phyloP scores from a whole-genome alignment of 2,329 filamentous ascomycete species.

The Aspergillus tanneri region DNA sequence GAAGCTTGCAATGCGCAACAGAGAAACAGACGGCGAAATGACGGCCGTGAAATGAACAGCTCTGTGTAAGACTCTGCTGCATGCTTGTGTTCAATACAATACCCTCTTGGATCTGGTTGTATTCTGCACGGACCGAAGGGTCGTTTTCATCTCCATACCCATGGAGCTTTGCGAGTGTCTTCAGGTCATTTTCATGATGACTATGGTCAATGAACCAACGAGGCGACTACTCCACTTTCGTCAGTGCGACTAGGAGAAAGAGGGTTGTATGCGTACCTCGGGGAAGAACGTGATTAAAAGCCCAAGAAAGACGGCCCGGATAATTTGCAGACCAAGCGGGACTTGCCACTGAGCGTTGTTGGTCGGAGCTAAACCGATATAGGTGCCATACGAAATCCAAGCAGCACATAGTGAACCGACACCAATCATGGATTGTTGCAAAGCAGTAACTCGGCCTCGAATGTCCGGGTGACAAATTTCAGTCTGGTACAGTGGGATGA shows the following conservation, averaged over 20 bases:
- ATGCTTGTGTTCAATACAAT: conserved; percentile 67
- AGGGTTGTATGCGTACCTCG: conserved; percentile 47
- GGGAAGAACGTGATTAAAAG: conserved; percentile 70
- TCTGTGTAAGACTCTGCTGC: conserved; percentile 69
- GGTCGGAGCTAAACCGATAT: conserved; percentile 49
- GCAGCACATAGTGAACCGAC: conserved; percentile 70
- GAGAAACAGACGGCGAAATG: conserved; percentile 70
- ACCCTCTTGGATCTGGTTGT: conserved; percentile 65
- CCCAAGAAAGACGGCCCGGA: conserved; percentile 65
- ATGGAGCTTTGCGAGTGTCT: conserved; percentile 68
- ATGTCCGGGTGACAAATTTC: conserved; percentile 78
- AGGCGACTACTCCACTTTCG: conserved; percentile 45
- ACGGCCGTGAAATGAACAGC: conserved; percentile 64
- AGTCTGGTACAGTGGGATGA: conserved; percentile 72
- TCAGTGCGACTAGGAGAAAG: not conserved
- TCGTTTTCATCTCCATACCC: conserved; percentile 65
- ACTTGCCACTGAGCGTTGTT: conserved; percentile 61
- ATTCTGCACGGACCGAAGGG: conserved; percentile 70
- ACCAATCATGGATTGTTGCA: conserved; percentile 82
- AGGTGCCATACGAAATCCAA: conserved; percentile 70
- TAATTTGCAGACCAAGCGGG: conserved; percentile 67
- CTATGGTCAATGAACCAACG: conserved; percentile 76
- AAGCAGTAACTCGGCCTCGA: conserved; percentile 69
- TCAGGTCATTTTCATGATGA: conserved; percentile 62
- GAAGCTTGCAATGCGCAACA: conserved; percentile 68